These are phyloP conservation scores for Gloeophyllum trabeum DNA, from an alignment of 768 basidiomycete species.

Conservation along the genomic window DNA sequence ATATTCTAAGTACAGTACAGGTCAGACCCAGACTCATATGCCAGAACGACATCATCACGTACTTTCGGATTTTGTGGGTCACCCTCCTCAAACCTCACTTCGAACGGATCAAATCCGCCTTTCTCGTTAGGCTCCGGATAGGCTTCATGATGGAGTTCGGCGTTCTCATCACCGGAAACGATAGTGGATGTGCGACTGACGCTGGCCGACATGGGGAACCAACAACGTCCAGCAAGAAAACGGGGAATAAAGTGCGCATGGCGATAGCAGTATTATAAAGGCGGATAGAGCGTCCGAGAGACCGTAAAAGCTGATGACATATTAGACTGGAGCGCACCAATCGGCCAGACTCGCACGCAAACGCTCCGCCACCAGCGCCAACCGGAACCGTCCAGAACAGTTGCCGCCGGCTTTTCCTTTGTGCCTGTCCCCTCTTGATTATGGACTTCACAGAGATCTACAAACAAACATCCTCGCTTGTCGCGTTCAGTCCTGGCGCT, in stretches of 20 bases:
- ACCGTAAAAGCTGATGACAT: too few relatives aligned
- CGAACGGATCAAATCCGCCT: slow-evolving; percentile 13
- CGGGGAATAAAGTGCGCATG: too few relatives aligned
- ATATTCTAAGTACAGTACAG: slow-evolving; percentile 6
- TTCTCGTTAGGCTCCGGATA: neutral
- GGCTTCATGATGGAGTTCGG: slow-evolving; percentile 1
- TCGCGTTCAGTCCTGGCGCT: slow-evolving; percentile 76
- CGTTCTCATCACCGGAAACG: neutral
- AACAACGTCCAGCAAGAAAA: neutral
- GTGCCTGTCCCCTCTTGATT: too few relatives aligned
- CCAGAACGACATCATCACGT: slow-evolving; percentile 2
- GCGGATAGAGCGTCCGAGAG: too few relatives aligned
- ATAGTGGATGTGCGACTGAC: neutral
- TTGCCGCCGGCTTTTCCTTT: too few relatives aligned
- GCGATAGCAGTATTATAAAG: too few relatives aligned
- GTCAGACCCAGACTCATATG: neutral
- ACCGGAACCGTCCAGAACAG: too few relatives aligned
- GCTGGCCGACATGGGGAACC: neutral
- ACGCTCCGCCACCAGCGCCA: too few relatives aligned
- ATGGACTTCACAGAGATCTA: slow-evolving; percentile 90
- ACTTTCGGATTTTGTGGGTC: slow-evolving; percentile 40
- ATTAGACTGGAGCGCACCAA: too few relatives aligned
- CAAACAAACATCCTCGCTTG: slow-evolving; percentile 56
- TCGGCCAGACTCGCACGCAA: too few relatives aligned
- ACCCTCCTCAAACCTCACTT: slow-evolving; percentile 19